Conservation (phyloP, 2,329 filamentous ascomycete species). For the Talaromyces sp. region DNA sequence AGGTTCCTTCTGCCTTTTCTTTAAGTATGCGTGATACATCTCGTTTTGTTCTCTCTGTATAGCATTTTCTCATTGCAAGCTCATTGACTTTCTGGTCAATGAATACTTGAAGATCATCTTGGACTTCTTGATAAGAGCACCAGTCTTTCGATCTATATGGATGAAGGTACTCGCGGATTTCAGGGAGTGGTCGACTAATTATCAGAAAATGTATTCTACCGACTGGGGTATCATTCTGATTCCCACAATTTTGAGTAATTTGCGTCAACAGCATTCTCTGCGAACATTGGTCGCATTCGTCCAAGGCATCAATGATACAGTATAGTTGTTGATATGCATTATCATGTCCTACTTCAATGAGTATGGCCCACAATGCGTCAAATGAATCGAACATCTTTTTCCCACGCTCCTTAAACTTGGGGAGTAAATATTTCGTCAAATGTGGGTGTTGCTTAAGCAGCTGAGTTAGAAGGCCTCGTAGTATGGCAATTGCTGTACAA, state of each 20-base stretch:
- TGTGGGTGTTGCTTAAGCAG: constrained; percentile 10
- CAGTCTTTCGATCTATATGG: neutral
- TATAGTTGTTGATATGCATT: constrained; percentile 11
- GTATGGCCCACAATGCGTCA: neutral
- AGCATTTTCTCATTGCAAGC: neutral
- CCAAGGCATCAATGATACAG: constrained; percentile 21
- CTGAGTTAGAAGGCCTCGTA: constrained; percentile 17
- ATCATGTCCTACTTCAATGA: constrained; percentile 13
- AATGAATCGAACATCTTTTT: neutral
- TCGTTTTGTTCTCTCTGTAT: neutral
- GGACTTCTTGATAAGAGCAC: neutral
- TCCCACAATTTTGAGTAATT: constrained; percentile 11
- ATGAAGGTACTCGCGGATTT: neutral
- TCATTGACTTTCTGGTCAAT: constrained; percentile 8
- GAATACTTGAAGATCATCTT: neutral
- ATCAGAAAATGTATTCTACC: neutral
- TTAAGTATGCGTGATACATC: neutral
- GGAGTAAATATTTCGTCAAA: constrained; percentile 11
- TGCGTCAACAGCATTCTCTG: constrained; percentile 17
- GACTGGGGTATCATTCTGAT: neutral
- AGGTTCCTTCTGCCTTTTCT: constrained; percentile 9
- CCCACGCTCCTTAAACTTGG: constrained; percentile 10
- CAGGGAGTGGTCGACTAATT: constrained; percentile 3
- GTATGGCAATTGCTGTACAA: constrained; percentile 14
- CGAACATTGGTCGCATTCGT: constrained; percentile 19